Evolutionary conservation across 2,329 filamentous ascomycete genomes (phyloP), one percentile per base, ranked within the genome.

Genomic region (Phialophora macrospora): DNA sequence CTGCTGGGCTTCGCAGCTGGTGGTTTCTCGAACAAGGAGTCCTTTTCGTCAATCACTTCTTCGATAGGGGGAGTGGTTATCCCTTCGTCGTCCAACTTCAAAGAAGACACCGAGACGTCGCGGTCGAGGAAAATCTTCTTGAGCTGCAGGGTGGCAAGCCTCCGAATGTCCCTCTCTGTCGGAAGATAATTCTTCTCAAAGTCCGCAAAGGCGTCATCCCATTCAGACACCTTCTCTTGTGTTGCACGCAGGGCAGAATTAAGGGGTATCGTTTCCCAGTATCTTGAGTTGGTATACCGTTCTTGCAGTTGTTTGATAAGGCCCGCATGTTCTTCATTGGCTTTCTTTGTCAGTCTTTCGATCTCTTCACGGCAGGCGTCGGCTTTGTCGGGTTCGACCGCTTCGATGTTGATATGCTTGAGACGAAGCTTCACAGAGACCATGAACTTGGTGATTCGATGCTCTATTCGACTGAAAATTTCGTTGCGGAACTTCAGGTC

Each of bases 211-310:
- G 88, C 88, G 26, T 90, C 88, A 74, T 99, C 96, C 95, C 95
- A 99, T 70, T 93, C 92, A 22, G 93, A 88, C 3, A 94, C 93
- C 72, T 91, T 96, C 75, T 97, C 93, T 70, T 98, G 88, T 82
- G 97, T 95, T 63, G 92, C 90, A 71, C 94, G 88, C 57, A 97
- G 87, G 7, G 94, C 90, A 64, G 90, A 85, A 72, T 98, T 99
- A 69, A 99, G 85, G 0, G 96, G 95, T 57, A 98, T 93, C 62
- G 97, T 89, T 77, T 99, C 95, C 80, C 97, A 99, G 75, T 98
- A 98, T 74, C 92, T 93, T 1, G 93, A 97, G 69, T 89, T 89
- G 80, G 95, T 93, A 75, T 99, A 99, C 68, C 91, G 92, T 38
- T 93, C 88, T 76, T 97, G 93, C 9, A 99, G 82, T 68, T 92